Base-by-base conservation (phyloP, 306 rosid species). In the Inga leiocalycina region DNA sequence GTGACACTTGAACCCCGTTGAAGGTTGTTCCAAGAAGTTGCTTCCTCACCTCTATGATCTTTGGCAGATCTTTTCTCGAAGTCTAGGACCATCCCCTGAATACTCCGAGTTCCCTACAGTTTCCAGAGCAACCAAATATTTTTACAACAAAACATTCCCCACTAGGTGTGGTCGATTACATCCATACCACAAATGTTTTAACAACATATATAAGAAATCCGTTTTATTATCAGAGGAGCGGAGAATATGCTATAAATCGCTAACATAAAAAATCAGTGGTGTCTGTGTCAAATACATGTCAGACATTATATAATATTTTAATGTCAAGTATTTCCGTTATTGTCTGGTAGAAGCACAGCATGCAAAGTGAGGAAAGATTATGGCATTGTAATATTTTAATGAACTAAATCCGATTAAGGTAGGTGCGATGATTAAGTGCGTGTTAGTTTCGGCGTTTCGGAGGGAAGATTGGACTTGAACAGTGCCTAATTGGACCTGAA, bases 11-110 rank as follows among this genome's bases (percentile, higher is more conserved):
- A 51, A 59, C 14, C 89, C 75, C 65, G 68, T 44, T 79, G 75
- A 66, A 87, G 68, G 79, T 71, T 84, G 2, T 52, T 73, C 85
- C 77, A 8, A 52, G 88, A 82, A 56, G 75, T 71, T 78, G 15
- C 56, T 34, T 43, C 82, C 59, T 78, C 82, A 71, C 71, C 87
- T 54, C 70, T 65, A 59, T n/a, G 32, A 56, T 56, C 27, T 44
- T 19, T 44, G 27, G 22, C 69, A 14, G 1, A 35, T n/a, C 77
- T 82, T 56, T 34, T 68, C 81, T 76, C 54, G 6, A 85, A 83
- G 89, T 89, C 97, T 22, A 90, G 87, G 76, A 86, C 88, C 19
- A 92, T 82, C 48, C 93, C 97, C 80, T 85, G 84, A 52, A 84
- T 71, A 10, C 4, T 1, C 84, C 84, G 76, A 56, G 83, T 85